Percentiles rank a stretch among this genome's conserved stretches.
phyloP scores from a whole-genome alignment of 1,139 yeast genomes.

The Nematodospora anomalae region DNA sequence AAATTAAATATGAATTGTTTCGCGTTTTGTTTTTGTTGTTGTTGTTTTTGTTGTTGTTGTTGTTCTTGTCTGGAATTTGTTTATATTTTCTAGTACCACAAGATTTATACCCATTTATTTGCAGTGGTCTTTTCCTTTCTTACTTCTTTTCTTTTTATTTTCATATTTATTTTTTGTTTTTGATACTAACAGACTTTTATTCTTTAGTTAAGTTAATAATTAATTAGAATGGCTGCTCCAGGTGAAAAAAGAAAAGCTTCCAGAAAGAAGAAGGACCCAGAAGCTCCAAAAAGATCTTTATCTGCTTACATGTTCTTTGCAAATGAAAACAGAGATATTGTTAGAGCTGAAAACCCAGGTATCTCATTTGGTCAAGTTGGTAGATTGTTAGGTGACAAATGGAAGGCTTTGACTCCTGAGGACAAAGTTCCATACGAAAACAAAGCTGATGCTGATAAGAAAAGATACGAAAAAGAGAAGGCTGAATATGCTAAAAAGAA shows the following conservation, averaged over 20 bases:
- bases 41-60: neutral
- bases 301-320: slow-evolving; percentile 99
- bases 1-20: no score
- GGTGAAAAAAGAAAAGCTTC: slow-evolving; percentile 48
- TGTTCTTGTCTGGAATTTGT: no score
- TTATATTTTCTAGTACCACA: no score
- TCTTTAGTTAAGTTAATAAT: neutral
- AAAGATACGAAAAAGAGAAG: slow-evolving; percentile 95
- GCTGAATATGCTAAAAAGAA: slow-evolving; percentile 74
- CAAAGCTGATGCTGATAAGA: slow-evolving; percentile 93
- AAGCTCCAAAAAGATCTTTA: slow-evolving; percentile 97
- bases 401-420: slow-evolving; percentile 85
- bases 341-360: slow-evolving; percentile 93
- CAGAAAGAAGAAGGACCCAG: slow-evolving; percentile 79
- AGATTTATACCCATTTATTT: no score
- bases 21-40: neutral
- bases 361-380: slow-evolving; percentile 92
- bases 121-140: neutral
- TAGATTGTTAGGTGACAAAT: slow-evolving; percentile 87
- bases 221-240: slow-evolving; percentile 18
- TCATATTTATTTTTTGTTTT: slow-evolving; percentile 1
- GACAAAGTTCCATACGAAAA: slow-evolving; percentile 88
- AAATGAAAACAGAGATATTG: slow-evolving; percentile 92
- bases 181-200: neutral
- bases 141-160: slow-evolving; percentile 1